Evolutionary conservation across 352 stramenopile species (phyloP).

Genomic region (Plasmopara viticola): DNA sequence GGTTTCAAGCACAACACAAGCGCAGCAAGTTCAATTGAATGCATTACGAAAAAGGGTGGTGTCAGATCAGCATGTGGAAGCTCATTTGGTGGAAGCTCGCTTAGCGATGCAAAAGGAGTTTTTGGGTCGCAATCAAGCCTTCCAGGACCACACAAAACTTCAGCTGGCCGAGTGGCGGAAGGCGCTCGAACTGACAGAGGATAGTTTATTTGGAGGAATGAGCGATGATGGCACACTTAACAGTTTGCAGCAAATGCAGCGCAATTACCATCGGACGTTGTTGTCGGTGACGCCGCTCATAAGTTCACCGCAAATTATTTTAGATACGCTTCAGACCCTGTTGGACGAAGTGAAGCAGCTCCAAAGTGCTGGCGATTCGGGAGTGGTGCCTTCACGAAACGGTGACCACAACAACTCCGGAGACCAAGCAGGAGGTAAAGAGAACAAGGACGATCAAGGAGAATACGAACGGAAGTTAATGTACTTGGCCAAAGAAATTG

Average conservation of each 20-base stretch:
- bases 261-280: conserved; percentile 52
- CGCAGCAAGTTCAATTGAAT: conserved; percentile 50
- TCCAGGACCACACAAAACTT: conserved; percentile 61
- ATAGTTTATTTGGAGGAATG: conserved; percentile 45
- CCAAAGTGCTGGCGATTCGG: conserved; percentile 40
- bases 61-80: conserved; percentile 49
- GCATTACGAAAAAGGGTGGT: conserved; percentile 39
- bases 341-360: conserved; percentile 53
- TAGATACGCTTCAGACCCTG: conserved; percentile 49
- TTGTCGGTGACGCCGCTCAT: conserved; percentile 53
- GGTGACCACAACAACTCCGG: conserved; percentile 5
- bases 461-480: conserved; percentile 52
- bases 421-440: conserved; percentile 7
- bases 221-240: conserved; percentile 57
- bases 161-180: conserved; percentile 65
- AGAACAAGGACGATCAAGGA: conserved; percentile 26
- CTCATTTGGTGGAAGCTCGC: conserved; percentile 48
- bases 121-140: conserved; percentile 56
- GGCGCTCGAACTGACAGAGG: conserved; percentile 49
- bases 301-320: conserved; percentile 50
- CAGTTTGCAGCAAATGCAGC: conserved; percentile 57
- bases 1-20: conserved; percentile 29
- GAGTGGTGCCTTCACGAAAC: conserved; percentile 31
- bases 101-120: conserved; percentile 65
- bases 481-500: conserved; percentile 62